Conservation (phyloP, 768 basidiomycete species). For the Gymnopilus junonius region DNA sequence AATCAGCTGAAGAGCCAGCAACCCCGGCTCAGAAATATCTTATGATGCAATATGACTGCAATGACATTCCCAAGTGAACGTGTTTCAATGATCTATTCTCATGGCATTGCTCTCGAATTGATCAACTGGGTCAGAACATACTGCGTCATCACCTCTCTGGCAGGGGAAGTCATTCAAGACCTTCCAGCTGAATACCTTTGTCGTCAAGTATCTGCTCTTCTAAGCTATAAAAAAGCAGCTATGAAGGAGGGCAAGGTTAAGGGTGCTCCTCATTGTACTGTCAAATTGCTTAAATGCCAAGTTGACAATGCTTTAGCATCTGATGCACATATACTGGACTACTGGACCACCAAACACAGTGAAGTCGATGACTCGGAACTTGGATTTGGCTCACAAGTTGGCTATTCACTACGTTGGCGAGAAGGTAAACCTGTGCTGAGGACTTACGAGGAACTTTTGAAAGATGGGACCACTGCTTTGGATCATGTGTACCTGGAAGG, state of each 20-base stretch:
- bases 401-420: not conserved
- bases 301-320: not conserved
- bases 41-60: not conserved
- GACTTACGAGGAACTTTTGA: not conserved
- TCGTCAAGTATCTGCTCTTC: not conserved
- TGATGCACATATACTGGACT: not conserved
- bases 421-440: not conserved
- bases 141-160: not conserved
- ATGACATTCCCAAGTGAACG: not conserved
- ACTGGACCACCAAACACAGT: not conserved
- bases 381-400: not conserved
- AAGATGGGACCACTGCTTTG: not conserved
- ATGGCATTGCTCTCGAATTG: not conserved
- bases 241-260: not conserved
- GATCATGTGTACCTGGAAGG: not conserved
- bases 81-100: not conserved
- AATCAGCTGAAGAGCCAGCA: not conserved
- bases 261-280: not conserved
- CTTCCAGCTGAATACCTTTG: not conserved
- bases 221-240: not conserved
- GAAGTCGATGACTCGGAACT: not conserved
- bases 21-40: not conserved
- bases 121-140: not conserved
- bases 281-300: not conserved
- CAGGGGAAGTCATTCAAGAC: not conserved